Evolutionary conservation across 2,329 filamentous ascomycete species (phyloP), one percentile per base, ranked within the genome.

Genomic region (Colletotrichum sp.): DNA sequence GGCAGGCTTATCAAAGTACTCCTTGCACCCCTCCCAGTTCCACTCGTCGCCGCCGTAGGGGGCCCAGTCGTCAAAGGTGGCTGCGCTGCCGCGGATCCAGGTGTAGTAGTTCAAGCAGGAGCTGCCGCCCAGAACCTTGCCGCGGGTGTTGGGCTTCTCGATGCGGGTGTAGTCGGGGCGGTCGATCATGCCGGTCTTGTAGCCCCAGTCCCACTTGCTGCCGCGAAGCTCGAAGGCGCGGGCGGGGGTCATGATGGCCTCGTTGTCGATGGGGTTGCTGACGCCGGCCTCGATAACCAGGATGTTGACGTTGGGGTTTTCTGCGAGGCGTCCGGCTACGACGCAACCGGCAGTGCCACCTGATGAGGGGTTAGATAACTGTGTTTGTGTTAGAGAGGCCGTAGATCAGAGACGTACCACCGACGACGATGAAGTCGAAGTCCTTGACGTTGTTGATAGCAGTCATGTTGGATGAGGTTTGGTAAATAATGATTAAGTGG

Each of bases 41-140:
- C 92, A 93, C 64, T 90, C 87, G 79, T 94, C 91, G 8, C 94
- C 95, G 65, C 94, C 94, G 39, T 90, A 90, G 83, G 94, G 94
- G n/a, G 92, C 92, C 87, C 93, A 90, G 24, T 93, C 92, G 81
- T 96, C 89, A 78, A 91, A 93, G 0, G 91, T 93, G 4, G 86
- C 86, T 70, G 88, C 88, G 72, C 87, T 89, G 3, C 91, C 92
- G 2, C 88, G 90, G 7, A 92, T 86, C 91, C 91, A 93, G 16
- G 91, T 92, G 82, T 90, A 92, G 81, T 93, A 93, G 83, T 93
- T 93, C 65, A 91, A 81, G 52, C 86, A 89, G 0, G 87, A 89
- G 75, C 89, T 90, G 18, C 92, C 91, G 44, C 91, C 91, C 0
- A 93, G 89, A 3, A 86, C 86, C 82, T 91, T 91, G 12, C 92